Base-by-base conservation (phyloP, 345 rosid genomes). In the Citrus australasica region DNA sequence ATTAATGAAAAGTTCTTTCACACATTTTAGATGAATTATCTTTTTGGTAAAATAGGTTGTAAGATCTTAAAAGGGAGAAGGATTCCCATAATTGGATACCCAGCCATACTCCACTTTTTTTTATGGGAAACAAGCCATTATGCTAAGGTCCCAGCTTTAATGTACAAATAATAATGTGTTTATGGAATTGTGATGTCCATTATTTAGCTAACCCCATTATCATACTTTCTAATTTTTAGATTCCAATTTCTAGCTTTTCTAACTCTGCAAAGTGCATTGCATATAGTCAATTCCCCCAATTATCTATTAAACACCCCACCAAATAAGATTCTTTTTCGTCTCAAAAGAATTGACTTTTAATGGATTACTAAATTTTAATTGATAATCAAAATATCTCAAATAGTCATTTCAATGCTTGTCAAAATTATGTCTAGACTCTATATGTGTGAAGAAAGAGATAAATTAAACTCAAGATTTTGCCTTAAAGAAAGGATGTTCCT, bases 51-150 rank as follows among this genome's bases (percentile, higher is more conserved):
- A 56, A 67, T 37, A 67, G 2, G 8, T 3, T 21, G 1, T 38
- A 24, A 16, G 13, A 17, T 24, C 59, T 25, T 22, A 8, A 74
- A 37, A 74, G 38, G 38, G 78, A 37, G 67, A 9, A 25, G 24
- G 77, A 60, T 75, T 75, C 69, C 46, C 61, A 63, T 48, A 1
- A 64, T 75, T 75, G 48, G 61, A 65, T 33, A 30, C 51, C 53
- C 61, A 42, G 9, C 61, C 21, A 38, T 32, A 32, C 10, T 64
- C 70, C 40, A 75, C 71, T 17, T 75, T 42, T 62, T 40, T 40
- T 40, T 64, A 24, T 42, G 6, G 13, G 7, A 74, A 64, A 75
- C 27, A 17, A n/a, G 38, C 8, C 70, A 28, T 17, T 21, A 35
- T 22, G 2, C 2, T 46, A 0, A 21, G 61, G 70, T 30, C 71